Evolutionary conservation across 768 basidiomycete genomes (phyloP).

Genomic region (Lactarius vividus): DNA sequence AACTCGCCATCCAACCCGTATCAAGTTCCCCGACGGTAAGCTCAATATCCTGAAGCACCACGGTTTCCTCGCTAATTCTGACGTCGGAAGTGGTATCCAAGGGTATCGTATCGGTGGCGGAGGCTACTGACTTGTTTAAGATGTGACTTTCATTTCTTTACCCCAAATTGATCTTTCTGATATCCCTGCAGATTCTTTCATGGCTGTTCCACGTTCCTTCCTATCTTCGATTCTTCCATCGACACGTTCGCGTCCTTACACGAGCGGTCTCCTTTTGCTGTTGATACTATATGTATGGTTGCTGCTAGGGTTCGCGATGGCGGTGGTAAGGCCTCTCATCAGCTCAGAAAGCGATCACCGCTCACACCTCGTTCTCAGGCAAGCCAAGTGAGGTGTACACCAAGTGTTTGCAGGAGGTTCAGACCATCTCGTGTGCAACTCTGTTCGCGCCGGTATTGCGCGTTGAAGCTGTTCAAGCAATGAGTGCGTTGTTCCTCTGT

Average conservation of each 20-base stretch:
- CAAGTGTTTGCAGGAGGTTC: constrained; percentile 80
- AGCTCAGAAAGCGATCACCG: constrained; percentile 8
- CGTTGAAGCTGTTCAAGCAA: constrained; percentile 88
- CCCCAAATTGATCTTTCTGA: constrained; percentile 26
- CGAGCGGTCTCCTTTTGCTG: constrained; percentile 88
- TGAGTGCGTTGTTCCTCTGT: constrained; percentile 57
- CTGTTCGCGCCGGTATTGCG: constrained; percentile 84
- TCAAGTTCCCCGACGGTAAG: constrained; percentile 77
- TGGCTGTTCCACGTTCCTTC: constrained; percentile 89
- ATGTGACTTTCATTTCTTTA: constrained; percentile 50
- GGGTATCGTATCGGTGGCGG: constrained; percentile 72
- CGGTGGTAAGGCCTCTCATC: constrained; percentile 54
- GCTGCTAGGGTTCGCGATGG: constrained; percentile 89
- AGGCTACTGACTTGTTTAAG: constrained; percentile 82
- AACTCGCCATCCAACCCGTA: constrained; percentile 57
- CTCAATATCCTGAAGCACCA: constrained; percentile 1
- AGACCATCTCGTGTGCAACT: constrained; percentile 78
- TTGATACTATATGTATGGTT: constrained; percentile 92
- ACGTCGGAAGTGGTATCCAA: constrained; percentile 70
- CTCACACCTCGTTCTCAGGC: constrained; percentile 42
- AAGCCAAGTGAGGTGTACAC: constrained; percentile 70
- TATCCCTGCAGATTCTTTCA: constrained; percentile 66
- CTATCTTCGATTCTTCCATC: constrained; percentile 77
- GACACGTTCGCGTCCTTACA: constrained; percentile 88
- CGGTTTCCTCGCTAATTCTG: constrained; percentile 14